phyloP scores from a whole-genome alignment of 495 filamentous ascomycete genomes.

The Podospora appendiculata region DNA sequence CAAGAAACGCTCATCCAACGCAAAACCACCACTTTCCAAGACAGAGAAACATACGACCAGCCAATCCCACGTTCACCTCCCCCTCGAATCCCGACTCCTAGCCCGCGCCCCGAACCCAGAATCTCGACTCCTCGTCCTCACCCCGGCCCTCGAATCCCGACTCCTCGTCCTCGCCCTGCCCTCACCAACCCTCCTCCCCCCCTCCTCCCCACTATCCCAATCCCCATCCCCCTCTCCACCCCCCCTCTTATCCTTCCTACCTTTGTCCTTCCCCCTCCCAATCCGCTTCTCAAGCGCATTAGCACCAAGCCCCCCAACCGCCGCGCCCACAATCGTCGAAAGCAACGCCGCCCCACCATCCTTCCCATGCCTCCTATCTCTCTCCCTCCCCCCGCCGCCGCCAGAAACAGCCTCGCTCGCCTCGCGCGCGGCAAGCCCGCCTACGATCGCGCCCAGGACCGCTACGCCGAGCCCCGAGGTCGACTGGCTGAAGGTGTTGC shows the following conservation, averaged over 20 bases:
- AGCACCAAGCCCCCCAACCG: constrained; percentile 37
- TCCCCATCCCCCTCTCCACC: neutral
- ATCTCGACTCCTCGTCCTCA: too few species aligned
- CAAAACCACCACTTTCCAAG: too few species aligned
- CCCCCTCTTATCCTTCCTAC: neutral
- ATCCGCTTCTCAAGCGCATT: constrained; percentile 39
- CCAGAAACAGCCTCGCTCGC: constrained; percentile 20
- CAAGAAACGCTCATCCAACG: too few species aligned
- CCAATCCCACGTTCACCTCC: too few species aligned
- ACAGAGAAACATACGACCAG: too few species aligned
- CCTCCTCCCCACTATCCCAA: neutral
- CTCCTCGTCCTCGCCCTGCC: too few species aligned
- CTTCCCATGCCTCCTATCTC: neutral
- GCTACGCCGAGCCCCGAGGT: constrained; percentile 33
- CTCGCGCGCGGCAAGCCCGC: constrained; percentile 34
- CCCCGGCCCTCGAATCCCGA: too few species aligned
- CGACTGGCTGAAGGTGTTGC: constrained; percentile 26
- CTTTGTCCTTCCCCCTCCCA: constrained; percentile 25
- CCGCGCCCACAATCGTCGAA: constrained; percentile 36
- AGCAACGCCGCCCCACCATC: constrained; percentile 17
- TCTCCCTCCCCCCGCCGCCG: neutral
- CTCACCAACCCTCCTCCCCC: too few species aligned
- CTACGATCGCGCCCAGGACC: constrained; percentile 36
- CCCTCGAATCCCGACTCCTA: too few species aligned
- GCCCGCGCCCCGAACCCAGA: too few species aligned